Base-by-base conservation (phyloP, 441 rosid genomes). In the Pelargonium australe region DNA sequence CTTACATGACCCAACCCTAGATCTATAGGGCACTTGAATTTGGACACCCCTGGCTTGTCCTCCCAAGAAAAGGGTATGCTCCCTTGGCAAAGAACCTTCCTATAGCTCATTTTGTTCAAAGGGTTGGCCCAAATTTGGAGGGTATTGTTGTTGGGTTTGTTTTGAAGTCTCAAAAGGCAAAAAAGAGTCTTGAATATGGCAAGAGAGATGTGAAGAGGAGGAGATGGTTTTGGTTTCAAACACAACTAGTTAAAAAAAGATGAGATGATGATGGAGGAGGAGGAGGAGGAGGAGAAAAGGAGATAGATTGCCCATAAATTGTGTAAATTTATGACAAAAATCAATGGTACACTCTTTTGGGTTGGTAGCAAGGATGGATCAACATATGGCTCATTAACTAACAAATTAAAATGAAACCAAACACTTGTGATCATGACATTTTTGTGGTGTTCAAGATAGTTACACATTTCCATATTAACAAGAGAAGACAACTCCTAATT, bases 1-100 rank as follows among this genome's bases (percentile, higher is more conserved):
- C 55, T 49, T 1, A 3, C 4, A 12, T 49, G 55, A 49, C 55
- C n/a, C 1, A 49, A 3, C 16, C 13, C 55, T 12, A 11, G 12
- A 12, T 49, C 55, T 49, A 10, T 49, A 49, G 55, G 55, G 55
- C 55, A 49, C 55, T 49, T 49, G 14, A 49, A 49, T 12, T 49
- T 49, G 55, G 55, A 49, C 55, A 49, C 55, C 55, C 55, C 55
- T 12, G 55, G 55, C 55, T 49, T 49, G 55, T 49, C 55, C 55
- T 49, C 55, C 55, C 55, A 49, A 49, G 55, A 11, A 49, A 49
- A 49, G 14, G 55, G 55, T 49, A 49, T 12, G 14, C 5, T 49
- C 55, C 55, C 55, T 10, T 49, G 55, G n/a, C 14, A 11, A 12
- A 49, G 16, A 12, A 49, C 55, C 55, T 49, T 49, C 55, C 55